Evolutionary conservation across 2,329 filamentous ascomycete species (phyloP).

Genomic region (Verticillium longisporum): DNA sequence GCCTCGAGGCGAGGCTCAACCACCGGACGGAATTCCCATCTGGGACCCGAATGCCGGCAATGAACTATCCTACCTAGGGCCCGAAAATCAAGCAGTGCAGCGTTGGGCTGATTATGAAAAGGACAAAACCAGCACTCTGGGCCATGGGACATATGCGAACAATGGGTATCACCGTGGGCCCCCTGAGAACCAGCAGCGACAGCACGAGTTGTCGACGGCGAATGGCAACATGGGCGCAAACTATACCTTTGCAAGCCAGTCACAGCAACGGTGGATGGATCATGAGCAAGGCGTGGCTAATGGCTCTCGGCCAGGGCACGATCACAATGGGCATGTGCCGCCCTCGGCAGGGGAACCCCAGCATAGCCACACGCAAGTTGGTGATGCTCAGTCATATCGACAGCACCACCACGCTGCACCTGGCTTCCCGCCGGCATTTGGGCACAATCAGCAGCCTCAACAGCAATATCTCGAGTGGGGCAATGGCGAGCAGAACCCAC

Average conservation of each 20-base stretch:
- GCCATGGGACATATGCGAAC: not conserved
- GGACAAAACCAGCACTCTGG: conserved; percentile 2
- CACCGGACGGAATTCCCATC: conserved; percentile 51
- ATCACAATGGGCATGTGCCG: not conserved
- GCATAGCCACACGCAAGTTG: not conserved
- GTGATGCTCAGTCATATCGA: not conserved
- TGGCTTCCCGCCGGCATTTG: not conserved
- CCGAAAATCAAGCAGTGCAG: conserved; percentile 26
- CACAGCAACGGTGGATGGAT: not conserved
- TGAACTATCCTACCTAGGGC: conserved; percentile 22
- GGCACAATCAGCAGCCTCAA: not conserved
- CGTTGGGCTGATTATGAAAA: conserved; percentile 17
- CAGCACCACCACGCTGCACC: not conserved
- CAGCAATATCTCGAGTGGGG: not conserved
- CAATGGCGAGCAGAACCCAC: not conserved
- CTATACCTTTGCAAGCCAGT: not conserved
- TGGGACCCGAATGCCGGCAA: conserved; percentile 42
- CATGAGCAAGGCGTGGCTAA: not conserved
- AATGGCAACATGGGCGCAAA: not conserved
- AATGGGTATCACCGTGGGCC: not conserved
- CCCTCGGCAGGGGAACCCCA: not conserved
- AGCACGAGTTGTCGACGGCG: conserved; percentile 1
- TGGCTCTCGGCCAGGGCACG: not conserved
- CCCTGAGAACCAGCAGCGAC: conserved; percentile 3
- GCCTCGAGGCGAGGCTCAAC: conserved; percentile 57